Base-by-base conservation (phyloP, 345 rosid species). In the Clausena lansium region DNA sequence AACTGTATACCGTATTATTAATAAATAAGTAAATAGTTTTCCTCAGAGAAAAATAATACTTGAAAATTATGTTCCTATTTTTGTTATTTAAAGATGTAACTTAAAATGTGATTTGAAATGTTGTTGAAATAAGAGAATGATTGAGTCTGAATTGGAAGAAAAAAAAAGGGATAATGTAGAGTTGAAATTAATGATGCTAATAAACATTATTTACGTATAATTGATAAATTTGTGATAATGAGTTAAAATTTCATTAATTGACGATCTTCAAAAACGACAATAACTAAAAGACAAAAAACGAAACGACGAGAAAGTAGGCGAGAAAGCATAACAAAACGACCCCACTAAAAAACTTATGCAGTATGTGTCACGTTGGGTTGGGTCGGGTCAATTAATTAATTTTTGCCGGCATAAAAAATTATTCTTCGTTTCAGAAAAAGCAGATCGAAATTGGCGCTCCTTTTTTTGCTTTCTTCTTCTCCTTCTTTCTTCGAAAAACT, bases 401-500 rank as follows among this genome's bases (percentile, higher is more conserved):
- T 59, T 45, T 25, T 58, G 66, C 65, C 47, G 65, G 76, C 76
- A 36, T 25, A 9, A 8, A 39, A 69, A 68, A 4, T 19, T 45
- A 38, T 59, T 19, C 30, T 59, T 13, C 30, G 9, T 27, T 3
- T 50, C 14, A 63, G 38, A 63, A 78, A 62, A 67, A 54, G 22
- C 47, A 50, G 81, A 77, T 80, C 84, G 83, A 83, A 84, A 81
- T 85, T 89, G 87, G 91, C 90, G 93, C 89, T 75, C 85, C 87
- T 78, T 85, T 82, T 63, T 58, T 59, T 54, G 6, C n/a, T 33
- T 33, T 33, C 14, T 7, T 9, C 6, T 20, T 7, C 33, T 9
- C 2, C 33, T 33, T 27, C 67, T 27, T 17, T 67, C 50, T 62
- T 71, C 28, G 4, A 14, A 59, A 39, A 30, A 58, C 0, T 27